These are phyloP conservation scores for Magnolia officinalis DNA, from an alignment of 164 flowering plant genomes.

Conservation along the genomic window DNA sequence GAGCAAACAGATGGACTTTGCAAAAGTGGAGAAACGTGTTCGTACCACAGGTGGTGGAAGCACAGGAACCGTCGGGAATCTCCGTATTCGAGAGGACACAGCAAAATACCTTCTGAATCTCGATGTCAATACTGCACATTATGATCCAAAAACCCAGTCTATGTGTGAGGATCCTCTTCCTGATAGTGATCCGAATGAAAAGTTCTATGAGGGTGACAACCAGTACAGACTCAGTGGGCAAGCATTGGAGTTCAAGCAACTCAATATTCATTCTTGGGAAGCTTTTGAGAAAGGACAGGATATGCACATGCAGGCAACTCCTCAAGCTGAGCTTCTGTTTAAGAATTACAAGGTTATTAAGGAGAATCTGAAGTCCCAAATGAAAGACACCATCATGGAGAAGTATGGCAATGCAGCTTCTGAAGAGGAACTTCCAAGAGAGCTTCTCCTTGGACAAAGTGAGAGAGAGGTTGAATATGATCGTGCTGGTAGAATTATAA, in stretches of 20 bases:
- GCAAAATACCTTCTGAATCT: constrained; percentile 89
- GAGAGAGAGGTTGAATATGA: constrained; percentile 69
- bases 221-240: constrained; percentile 67
- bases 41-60: constrained; percentile 99
- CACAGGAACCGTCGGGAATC: constrained; percentile 91
- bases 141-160: constrained; percentile 86
- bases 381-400: constrained; percentile 70
- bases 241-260: constrained; percentile 73
- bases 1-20: constrained; percentile 88
- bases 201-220: constrained; percentile 81
- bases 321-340: constrained; percentile 69
- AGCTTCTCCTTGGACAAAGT: constrained; percentile 78
- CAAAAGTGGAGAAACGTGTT: constrained; percentile 96
- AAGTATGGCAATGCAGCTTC: constrained; percentile 83
- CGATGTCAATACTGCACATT: constrained; percentile 81
- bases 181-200: constrained; percentile 80
- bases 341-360: constrained; percentile 57
- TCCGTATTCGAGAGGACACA: constrained; percentile 91
- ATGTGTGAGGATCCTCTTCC: constrained; percentile 96
- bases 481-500: constrained; percentile 88
- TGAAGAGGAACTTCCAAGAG: constrained; percentile 60
- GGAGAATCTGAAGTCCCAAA: constrained; percentile 51
- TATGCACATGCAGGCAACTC: constrained; percentile 83
- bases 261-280: constrained; percentile 70
- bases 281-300: constrained; percentile 90